Conservation (phyloP, 495 filamentous ascomycete genomes). For the Oidiodendron maius region DNA sequence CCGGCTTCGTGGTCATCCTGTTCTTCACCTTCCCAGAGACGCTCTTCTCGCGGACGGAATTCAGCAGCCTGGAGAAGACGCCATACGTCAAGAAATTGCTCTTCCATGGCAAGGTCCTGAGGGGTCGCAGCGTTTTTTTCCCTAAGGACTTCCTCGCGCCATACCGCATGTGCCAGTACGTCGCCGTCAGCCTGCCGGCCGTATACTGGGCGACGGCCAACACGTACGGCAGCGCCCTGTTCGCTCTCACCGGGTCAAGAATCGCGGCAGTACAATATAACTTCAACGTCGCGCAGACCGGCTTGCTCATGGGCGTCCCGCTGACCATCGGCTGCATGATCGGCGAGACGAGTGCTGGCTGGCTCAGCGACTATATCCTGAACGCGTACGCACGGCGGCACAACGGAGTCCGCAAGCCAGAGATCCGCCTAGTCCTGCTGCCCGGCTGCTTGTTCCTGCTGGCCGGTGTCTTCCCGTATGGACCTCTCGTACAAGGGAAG, state of each 20-base stretch:
- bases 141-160: conserved; percentile 19
- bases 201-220: conserved; percentile 25
- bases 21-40: conserved; percentile 35
- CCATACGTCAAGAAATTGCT: background rate
- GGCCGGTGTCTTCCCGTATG: conserved; percentile 18
- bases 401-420: conserved; percentile 19
- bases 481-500: conserved; percentile 18
- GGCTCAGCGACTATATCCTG: conserved; percentile 21
- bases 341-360: conserved; percentile 20
- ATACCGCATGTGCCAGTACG: conserved; percentile 24
- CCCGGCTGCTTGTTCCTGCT: conserved; percentile 19
- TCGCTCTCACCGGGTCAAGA: conserved; percentile 23
- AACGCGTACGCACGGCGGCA: conserved; percentile 14
- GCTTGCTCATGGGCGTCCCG: conserved; percentile 16
- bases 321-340: conserved; percentile 19
- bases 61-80: background rate
- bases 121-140: no score
- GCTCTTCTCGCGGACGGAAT: conserved; percentile 26
- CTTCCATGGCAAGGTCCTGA: conserved; percentile 3
- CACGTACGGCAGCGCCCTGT: conserved; percentile 24
- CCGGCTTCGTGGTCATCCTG: conserved; percentile 28
- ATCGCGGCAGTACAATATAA: conserved; percentile 21
- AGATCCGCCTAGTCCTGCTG: conserved; percentile 22
- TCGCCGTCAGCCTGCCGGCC: conserved; percentile 20
- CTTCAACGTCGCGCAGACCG: conserved; percentile 23